Conservation (phyloP, 208 protist species). For the Trichomonas vaginalis region DNA sequence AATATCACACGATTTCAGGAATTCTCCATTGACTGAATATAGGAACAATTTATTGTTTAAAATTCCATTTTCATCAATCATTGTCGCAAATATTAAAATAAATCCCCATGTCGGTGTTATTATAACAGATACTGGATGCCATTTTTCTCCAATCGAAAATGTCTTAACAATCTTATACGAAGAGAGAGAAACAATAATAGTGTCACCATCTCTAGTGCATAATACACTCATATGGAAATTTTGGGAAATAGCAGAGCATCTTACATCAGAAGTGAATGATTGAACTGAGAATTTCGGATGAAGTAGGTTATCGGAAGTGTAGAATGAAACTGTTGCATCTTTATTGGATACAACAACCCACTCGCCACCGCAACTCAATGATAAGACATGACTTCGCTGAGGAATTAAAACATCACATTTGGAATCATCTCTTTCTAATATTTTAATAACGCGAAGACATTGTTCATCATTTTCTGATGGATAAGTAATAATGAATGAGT, state of each 20-base stretch:
- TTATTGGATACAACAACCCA: neutral
- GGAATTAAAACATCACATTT: neutral
- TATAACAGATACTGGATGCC: neutral
- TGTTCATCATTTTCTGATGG: no score
- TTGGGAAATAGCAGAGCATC: neutral
- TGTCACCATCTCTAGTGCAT: neutral
- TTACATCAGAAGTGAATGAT: neutral
- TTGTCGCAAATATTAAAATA: neutral
- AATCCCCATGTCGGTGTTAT: neutral
- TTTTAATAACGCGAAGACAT: no score
- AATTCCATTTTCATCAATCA: neutral
- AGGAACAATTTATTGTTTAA: neutral
- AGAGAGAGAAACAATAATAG: neutral
- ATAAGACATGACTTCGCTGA: neutral
- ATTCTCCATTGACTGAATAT: neutral
- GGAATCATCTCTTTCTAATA: no score
- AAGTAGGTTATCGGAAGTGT: neutral
- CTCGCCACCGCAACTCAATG: neutral
- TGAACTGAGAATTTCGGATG: neutral
- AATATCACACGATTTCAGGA: neutral
- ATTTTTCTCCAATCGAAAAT: neutral
- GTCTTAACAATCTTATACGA: neutral
- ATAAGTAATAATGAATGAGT: no score
- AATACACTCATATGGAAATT: neutral
- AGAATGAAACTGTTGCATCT: neutral